Percentiles rank a stretch among this genome's conserved stretches.
Evolutionary conservation across 1,139 yeast species (phyloP).

Genomic region (Lodderomyces margitis): DNA sequence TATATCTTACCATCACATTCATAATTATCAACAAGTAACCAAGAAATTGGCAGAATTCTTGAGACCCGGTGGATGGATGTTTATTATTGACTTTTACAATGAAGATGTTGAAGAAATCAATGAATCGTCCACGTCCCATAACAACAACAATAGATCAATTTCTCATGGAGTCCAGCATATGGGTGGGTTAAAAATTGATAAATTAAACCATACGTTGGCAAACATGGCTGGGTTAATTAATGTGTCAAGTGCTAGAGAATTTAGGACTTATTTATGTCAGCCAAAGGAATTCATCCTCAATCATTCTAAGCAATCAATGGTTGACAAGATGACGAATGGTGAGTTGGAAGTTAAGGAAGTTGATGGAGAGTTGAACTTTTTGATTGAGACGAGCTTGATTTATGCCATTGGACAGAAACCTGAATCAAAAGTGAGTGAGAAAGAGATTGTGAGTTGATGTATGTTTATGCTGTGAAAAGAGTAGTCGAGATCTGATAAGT

Average conservation of each 20-base stretch:
- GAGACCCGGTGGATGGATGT: constrained; percentile 32
- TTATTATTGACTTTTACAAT: constrained; percentile 37
- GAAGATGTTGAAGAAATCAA: constrained; percentile 25
- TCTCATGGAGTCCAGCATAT: constrained; percentile 29
- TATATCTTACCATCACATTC: constrained; percentile 41
- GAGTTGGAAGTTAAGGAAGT: constrained; percentile 15
- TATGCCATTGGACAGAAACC: constrained; percentile 26
- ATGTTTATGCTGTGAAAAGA: background rate
- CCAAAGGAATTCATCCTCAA: constrained; percentile 21
- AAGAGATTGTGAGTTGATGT: background rate
- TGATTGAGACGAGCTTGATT: constrained; percentile 23
- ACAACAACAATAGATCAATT: constrained; percentile 4
- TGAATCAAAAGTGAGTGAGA: background rate
- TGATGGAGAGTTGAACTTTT: constrained; percentile 17
- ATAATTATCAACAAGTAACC: constrained; percentile 30
- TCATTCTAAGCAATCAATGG: constrained; percentile 21
- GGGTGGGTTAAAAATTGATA: constrained; percentile 32
- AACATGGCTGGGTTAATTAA: constrained; percentile 23
- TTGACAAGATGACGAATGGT: constrained; percentile 19
- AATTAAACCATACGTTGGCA: constrained; percentile 23
- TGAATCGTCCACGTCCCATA: background rate
- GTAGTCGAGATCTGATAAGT: too few species aligned
- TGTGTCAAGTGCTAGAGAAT: constrained; percentile 24
- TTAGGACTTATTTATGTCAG: constrained; percentile 25
- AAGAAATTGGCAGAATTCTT: constrained; percentile 32